These are phyloP conservation scores for Candida piceae DNA, from an alignment of 805 yeast species.

Conservation along the genomic window DNA sequence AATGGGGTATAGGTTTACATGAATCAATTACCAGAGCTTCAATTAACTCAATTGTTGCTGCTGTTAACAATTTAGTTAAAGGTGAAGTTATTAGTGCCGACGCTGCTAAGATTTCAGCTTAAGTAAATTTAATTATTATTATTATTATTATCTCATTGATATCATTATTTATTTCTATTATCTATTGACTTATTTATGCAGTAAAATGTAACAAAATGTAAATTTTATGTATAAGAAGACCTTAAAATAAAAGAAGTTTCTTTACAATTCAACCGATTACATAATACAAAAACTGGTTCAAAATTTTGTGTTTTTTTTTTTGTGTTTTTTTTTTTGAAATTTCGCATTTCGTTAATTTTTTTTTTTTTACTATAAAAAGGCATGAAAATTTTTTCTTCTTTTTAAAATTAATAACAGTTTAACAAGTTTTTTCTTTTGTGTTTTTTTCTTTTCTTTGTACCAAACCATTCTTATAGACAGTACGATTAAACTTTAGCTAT, in stretches of 20 bases:
- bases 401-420: conserved; percentile 4
- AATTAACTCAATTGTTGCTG: conserved; percentile 60
- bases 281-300: no score
- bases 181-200: no score
- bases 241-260: no score
- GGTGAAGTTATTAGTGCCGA: conserved; percentile 11
- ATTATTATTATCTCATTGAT: not conserved
- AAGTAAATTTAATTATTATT: not conserved
- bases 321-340: no score
- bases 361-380: not conserved
- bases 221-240: no score
- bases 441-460: conserved; percentile 21
- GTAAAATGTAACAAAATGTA: no score
- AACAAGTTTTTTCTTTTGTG: not conserved
- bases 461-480: conserved; percentile 34
- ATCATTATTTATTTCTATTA: not conserved
- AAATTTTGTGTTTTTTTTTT: no score
- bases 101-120: conserved; percentile 2
- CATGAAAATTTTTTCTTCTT: conserved; percentile 3
- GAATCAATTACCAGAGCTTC: conserved; percentile 89
- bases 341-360: not conserved
- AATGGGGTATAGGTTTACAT: conserved; percentile 92
- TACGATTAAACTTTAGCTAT: conserved; percentile 21
- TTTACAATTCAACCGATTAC: no score
- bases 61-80: conserved; percentile 45